Conservation (phyloP, 768 basidiomycete species). For the Boletus edulis region DNA sequence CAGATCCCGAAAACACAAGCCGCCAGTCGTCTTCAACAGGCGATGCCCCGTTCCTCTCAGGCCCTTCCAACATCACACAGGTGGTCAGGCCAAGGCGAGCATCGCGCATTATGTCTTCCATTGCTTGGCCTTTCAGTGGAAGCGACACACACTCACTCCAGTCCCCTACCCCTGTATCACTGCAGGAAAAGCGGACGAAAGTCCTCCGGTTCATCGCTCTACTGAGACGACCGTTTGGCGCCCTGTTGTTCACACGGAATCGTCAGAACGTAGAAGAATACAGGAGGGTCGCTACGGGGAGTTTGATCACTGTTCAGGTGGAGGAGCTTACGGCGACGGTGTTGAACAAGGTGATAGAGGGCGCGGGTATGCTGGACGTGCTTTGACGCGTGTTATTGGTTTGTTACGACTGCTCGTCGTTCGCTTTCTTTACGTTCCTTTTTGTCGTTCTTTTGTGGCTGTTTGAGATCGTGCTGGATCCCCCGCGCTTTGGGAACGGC, state of each 20-base stretch:
- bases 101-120: neutral
- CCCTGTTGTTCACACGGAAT: neutral
- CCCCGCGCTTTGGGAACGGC: too few species aligned
- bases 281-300: constrained; percentile 9
- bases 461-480: too few species aligned
- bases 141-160: neutral
- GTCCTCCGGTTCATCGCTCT: neutral
- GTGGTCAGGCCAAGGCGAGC: neutral
- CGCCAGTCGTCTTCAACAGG: neutral
- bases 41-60: too few species aligned
- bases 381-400: neutral
- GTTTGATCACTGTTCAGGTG: constrained; percentile 4
- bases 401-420: too few species aligned
- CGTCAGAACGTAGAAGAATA: constrained; percentile 1
- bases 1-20: neutral
- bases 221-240: neutral
- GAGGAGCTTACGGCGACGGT: neutral
- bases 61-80: neutral
- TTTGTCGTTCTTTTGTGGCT: too few species aligned
- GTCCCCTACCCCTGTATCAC: neutral
- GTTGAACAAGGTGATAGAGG: constrained; percentile 1
- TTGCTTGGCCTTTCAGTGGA: neutral
- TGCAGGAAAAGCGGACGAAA: neutral
- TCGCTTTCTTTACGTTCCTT: too few species aligned
- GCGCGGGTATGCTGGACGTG: constrained; percentile 5